Conservation (phyloP, 2,329 filamentous ascomycete genomes). For the Penicillium capsulatum region DNA sequence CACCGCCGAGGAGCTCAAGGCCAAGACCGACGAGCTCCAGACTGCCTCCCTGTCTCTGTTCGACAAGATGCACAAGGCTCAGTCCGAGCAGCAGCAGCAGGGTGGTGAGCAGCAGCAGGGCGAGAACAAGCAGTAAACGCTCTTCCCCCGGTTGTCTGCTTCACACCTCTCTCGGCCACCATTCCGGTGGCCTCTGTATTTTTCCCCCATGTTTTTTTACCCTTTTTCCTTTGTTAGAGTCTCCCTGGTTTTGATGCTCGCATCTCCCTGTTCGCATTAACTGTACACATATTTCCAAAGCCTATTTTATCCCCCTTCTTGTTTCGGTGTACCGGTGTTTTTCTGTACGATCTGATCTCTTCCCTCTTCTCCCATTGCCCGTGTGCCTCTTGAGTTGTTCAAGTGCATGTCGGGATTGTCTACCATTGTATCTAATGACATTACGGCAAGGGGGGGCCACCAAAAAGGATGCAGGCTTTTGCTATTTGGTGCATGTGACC, state of each 20-base stretch:
- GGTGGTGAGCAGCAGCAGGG: slow-evolving; percentile 46
- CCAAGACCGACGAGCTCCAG: slow-evolving; percentile 98
- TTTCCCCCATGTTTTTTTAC: slow-evolving; percentile 22
- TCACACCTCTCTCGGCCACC: slow-evolving; percentile 22
- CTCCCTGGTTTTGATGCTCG: slow-evolving; percentile 17
- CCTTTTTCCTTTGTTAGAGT: slow-evolving; percentile 23
- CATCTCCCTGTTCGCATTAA: slow-evolving; percentile 32
- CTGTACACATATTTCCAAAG: slow-evolving; percentile 37
- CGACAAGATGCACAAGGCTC: slow-evolving; percentile 99
- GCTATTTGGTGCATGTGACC: slow-evolving; percentile 34
- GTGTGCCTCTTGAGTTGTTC: slow-evolving; percentile 22
- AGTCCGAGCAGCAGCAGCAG: slow-evolving; percentile 60
- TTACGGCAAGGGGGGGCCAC: slow-evolving; percentile 35
- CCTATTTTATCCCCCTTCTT: slow-evolving; percentile 21
- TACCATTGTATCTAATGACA: slow-evolving; percentile 41
- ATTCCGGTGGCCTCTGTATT: slow-evolving; percentile 25
- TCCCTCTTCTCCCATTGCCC: slow-evolving; percentile 22
- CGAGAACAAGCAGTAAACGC: slow-evolving; percentile 62
- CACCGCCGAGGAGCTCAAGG: slow-evolving; percentile 90
- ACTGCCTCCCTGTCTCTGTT: slow-evolving; percentile 93
- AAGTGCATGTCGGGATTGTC: slow-evolving; percentile 29
- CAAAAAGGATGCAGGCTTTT: slow-evolving; percentile 33
- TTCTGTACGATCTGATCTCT: slow-evolving; percentile 24
- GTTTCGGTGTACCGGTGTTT: slow-evolving; percentile 38
- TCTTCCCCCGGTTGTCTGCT: slow-evolving; percentile 29